These are phyloP conservation scores for Hevea brasiliensis DNA, from an alignment of 345 rosid genomes.

Conservation along the genomic window DNA sequence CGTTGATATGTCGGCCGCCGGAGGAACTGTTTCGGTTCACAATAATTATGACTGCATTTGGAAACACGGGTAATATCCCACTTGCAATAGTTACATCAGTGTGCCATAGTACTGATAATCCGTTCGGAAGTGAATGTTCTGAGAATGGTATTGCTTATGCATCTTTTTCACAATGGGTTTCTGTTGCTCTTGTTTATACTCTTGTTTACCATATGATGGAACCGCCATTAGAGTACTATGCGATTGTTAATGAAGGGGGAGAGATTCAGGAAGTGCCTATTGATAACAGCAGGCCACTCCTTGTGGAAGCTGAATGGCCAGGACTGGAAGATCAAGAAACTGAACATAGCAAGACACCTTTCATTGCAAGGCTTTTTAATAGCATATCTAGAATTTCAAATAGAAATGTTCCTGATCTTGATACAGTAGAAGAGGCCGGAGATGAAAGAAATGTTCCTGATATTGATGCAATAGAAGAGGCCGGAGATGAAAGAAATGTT, in stretches of 20 bases:
- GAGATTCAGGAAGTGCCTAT: neutral
- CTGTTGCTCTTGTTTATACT: conserved; percentile 41
- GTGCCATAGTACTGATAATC: conserved; percentile 28
- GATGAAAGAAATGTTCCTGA: too few species aligned
- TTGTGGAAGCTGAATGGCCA: conserved; percentile 46
- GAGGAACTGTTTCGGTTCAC: conserved; percentile 41
- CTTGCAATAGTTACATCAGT: conserved; percentile 35
- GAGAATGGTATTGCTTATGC: conserved; percentile 42
- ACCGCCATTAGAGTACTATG: conserved; percentile 36
- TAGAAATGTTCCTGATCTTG: too few species aligned
- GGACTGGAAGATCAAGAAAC: conserved; percentile 33
- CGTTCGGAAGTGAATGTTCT: conserved; percentile 30
- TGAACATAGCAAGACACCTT: conserved; percentile 39
- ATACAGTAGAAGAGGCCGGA: too few species aligned
- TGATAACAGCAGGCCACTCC: conserved; percentile 29
- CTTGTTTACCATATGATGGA: conserved; percentile 57
- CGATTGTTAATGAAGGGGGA: conserved; percentile 17
- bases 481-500: neutral
- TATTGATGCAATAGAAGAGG: too few species aligned
- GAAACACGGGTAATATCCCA: conserved; percentile 44
- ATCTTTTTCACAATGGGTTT: conserved; percentile 47
- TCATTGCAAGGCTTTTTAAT: conserved; percentile 32
- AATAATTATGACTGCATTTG: conserved; percentile 40
- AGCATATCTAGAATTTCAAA: conserved; percentile 16
- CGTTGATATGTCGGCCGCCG: conserved; percentile 38